These are phyloP conservation scores for Dothiorella sarmentorum DNA, from an alignment of 2,329 filamentous ascomycete genomes.

Conservation along the genomic window DNA sequence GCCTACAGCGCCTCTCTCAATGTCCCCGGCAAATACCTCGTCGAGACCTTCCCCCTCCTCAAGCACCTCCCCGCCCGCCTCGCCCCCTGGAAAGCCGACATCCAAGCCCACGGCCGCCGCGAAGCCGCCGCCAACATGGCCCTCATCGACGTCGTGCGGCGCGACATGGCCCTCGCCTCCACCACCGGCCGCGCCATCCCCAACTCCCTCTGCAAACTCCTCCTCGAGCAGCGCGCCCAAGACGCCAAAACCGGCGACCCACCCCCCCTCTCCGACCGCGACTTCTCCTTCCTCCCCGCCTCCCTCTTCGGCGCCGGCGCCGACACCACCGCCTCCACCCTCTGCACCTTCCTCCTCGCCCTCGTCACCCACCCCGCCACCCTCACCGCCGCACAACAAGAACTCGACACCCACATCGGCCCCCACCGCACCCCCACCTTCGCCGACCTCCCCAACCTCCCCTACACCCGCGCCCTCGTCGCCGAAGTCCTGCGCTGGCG, in stretches of 20 bases:
- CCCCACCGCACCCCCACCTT: constrained; percentile 32
- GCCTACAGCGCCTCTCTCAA: constrained; percentile 48
- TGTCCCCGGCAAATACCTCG: constrained; percentile 45
- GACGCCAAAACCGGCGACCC: constrained; percentile 23
- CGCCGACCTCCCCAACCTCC: constrained; percentile 36
- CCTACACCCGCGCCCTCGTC: constrained; percentile 39
- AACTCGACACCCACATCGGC: constrained; percentile 38
- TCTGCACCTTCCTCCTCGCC: constrained; percentile 50
- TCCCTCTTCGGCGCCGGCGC: constrained; percentile 49
- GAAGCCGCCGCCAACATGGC: constrained; percentile 43
- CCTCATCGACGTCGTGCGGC: constrained; percentile 40
- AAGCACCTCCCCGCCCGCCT: constrained; percentile 45
- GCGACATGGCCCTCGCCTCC: constrained; percentile 34
- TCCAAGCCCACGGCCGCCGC: constrained; percentile 36
- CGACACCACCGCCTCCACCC: constrained; percentile 49
- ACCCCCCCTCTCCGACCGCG: constrained; percentile 37
- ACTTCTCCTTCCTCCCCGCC: constrained; percentile 45
- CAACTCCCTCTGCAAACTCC: constrained; percentile 44
- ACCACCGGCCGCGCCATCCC: constrained; percentile 28
- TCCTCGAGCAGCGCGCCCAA: constrained; percentile 41
- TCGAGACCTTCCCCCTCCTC: constrained; percentile 45
- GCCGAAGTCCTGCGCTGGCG: constrained; percentile 38
- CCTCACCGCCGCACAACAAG: constrained; percentile 42
- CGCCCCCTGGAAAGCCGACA: constrained; percentile 49
- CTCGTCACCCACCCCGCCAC: constrained; percentile 47